Conservation (phyloP, 2,329 filamentous ascomycete genomes). For the Aspergillus sp. region DNA sequence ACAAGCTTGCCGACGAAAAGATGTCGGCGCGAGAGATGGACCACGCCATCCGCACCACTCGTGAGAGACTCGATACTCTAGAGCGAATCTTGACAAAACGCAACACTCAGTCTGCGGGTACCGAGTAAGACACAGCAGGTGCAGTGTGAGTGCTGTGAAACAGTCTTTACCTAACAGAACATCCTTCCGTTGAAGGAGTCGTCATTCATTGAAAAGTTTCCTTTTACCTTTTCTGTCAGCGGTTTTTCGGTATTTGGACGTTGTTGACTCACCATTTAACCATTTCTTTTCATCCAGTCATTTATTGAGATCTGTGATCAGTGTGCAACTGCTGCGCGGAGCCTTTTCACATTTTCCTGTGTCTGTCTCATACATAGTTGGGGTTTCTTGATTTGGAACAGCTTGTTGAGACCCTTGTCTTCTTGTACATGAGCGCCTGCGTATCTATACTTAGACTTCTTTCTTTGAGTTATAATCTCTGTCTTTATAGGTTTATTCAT, state of each 20-base stretch:
- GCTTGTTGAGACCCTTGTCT: too few species aligned
- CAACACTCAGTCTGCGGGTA: not conserved
- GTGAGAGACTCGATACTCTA: constrained; percentile 75
- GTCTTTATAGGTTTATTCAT: too few species aligned
- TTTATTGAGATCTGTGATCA: constrained; percentile 5
- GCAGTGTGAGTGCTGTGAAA: not conserved
- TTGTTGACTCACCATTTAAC: not conserved
- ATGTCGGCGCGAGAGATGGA: constrained; percentile 73
- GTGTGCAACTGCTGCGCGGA: constrained; percentile 5
- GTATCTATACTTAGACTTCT: too few species aligned
- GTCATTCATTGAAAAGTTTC: not conserved
- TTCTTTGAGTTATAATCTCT: too few species aligned
- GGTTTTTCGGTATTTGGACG: too few species aligned
- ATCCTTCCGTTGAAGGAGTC: not conserved
- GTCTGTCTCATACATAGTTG: not conserved
- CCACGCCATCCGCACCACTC: constrained; percentile 79
- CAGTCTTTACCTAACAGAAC: too few species aligned
- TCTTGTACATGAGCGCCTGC: not conserved
- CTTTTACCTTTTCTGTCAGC: too few species aligned
- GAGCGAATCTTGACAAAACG: constrained; percentile 68
- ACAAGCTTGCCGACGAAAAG: constrained; percentile 59
- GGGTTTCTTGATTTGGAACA: too few species aligned
- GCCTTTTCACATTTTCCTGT: constrained; percentile 4
- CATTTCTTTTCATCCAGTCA: constrained; percentile 2
- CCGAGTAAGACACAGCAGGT: constrained; percentile 14